Percentiles rank a stretch among this genome's conserved stretches.
Conservation (phyloP, 345 rosid species). For the Anastatica hierochuntica region DNA sequence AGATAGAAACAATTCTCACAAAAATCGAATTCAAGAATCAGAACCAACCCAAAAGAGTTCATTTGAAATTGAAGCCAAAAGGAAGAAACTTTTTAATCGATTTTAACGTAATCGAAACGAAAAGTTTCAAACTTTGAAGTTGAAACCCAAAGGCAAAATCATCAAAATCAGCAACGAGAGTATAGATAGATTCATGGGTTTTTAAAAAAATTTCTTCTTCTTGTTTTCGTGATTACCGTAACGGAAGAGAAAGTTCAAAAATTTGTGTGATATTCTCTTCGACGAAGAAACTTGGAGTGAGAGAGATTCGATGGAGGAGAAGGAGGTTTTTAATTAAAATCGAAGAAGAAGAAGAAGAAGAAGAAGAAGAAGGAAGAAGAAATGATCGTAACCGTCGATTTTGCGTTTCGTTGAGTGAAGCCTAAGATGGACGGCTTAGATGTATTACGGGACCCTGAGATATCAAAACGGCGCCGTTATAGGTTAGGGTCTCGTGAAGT, state of each 20-base stretch:
- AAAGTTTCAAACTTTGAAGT: neutral
- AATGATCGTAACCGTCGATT: constrained; percentile 11
- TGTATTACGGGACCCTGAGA: neutral
- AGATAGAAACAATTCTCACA: neutral
- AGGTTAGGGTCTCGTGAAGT: too few relatives aligned
- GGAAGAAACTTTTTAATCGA: neutral
- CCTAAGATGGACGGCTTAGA: constrained; percentile 20
- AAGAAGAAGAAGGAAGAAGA: too few relatives aligned
- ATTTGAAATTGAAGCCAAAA: neutral
- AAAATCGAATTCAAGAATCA: constrained; percentile 3
- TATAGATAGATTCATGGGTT: too few relatives aligned
- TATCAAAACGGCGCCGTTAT: constrained; percentile 14
- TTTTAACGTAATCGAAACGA: neutral
- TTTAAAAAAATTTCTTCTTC: too few relatives aligned
- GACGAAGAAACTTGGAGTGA: constrained; percentile 11
- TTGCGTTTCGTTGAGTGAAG: too few relatives aligned
- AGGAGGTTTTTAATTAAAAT: constrained; percentile 2
- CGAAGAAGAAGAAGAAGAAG: constrained; percentile 20
- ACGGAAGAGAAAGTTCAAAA: constrained; percentile 1
- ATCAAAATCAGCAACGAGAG: too few relatives aligned
- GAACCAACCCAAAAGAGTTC: too few relatives aligned
- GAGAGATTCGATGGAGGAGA: constrained; percentile 15
- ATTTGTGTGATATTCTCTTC: neutral
- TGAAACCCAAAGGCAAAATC: neutral
- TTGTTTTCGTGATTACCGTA: too few relatives aligned